Evolutionary conservation across 108 stramenopile genomes (phyloP).

Genomic region (Epipyxis sp.): DNA sequence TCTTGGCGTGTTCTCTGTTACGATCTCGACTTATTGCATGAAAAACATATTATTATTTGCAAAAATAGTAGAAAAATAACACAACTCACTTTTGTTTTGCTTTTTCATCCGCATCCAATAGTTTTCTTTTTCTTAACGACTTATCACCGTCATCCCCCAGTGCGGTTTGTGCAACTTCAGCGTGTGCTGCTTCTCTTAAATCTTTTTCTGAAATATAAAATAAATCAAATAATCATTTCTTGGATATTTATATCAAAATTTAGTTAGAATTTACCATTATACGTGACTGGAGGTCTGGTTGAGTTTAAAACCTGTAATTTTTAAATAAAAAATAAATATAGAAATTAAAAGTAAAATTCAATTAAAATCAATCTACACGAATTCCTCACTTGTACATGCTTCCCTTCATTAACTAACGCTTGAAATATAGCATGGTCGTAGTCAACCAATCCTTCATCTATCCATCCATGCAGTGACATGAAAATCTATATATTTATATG

Average conservation of each 20-base stretch:
- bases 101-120: slow-evolving; percentile 4
- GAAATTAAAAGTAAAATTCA: no score
- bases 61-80: not conserved
- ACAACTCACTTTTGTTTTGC: not conserved
- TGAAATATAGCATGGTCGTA: slow-evolving; percentile 16
- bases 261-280: no score
- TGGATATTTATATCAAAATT: no score
- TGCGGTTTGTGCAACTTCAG: not conserved
- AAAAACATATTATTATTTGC: not conserved
- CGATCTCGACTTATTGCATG: slow-evolving; percentile 65
- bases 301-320: no score
- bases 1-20: slow-evolving; percentile 93
- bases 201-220: slow-evolving; percentile 18
- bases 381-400: not conserved
- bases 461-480: no score
- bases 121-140: slow-evolving; percentile 17
- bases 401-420: slow-evolving; percentile 26
- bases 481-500: no score
- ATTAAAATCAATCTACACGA: no score
- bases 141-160: not conserved
- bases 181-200: slow-evolving; percentile 26
- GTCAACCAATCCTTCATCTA: slow-evolving; percentile 1
- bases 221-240: not conserved
- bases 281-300: no score
- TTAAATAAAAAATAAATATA: no score